Conservation (phyloP, 73 alveolate genomes). For the Breviolum minutum region DNA sequence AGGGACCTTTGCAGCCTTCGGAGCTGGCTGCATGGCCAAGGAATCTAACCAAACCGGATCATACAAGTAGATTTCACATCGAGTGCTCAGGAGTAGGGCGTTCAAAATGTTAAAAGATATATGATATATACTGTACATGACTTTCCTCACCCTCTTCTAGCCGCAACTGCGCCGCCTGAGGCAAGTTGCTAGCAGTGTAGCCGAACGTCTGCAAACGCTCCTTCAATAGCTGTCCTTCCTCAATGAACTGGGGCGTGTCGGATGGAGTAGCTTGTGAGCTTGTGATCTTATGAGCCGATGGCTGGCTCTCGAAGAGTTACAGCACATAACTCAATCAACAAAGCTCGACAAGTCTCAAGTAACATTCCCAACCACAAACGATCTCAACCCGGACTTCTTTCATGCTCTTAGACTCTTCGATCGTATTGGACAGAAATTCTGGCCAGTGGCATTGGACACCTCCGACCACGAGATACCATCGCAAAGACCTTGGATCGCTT, state of each 20-base stretch:
- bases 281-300: too few relatives aligned
- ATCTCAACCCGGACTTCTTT: background rate
- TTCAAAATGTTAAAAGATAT: background rate
- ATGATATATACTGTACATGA: too few relatives aligned
- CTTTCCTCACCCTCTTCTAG: background rate
- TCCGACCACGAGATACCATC: slow-evolving; percentile 19
- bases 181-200: slow-evolving; percentile 48
- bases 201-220: slow-evolving; percentile 27
- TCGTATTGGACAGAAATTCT: background rate
- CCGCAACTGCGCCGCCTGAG: background rate
- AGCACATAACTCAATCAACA: too few relatives aligned
- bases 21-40: background rate
- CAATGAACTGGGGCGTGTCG: background rate
- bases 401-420: background rate
- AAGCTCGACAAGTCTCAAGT: too few relatives aligned
- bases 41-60: background rate
- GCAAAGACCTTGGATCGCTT: too few relatives aligned
- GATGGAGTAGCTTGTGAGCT: background rate
- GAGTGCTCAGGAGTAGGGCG: background rate
- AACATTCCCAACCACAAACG: background rate
- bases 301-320: too few relatives aligned
- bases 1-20: slow-evolving; percentile 72
- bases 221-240: slow-evolving; percentile 40
- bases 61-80: too few relatives aligned
- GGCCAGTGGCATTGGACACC: slow-evolving; percentile 11